Base-by-base conservation (phyloP, 2,329 filamentous ascomycete genomes). In the Colletotrichum sansevieriae region DNA sequence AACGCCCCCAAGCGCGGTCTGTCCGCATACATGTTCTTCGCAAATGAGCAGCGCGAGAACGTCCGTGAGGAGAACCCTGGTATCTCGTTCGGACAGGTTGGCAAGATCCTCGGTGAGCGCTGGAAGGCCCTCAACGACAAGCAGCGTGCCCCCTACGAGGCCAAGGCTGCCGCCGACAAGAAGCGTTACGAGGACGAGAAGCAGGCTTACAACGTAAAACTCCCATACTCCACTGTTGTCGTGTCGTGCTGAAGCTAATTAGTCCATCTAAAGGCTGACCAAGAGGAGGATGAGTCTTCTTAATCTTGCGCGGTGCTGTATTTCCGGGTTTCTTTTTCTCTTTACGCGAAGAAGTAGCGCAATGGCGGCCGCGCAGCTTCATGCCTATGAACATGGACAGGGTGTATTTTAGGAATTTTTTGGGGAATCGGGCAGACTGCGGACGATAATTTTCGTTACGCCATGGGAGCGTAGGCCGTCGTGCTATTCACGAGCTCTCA, bases 1-100 rank as follows among this genome's bases (percentile, higher is more conserved):
- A 98, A 98, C 84, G 95, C 95, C 70, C 96, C 96, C 82, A 99
- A 98, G 94, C 94, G 96, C 84, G 96, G 95, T 87, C 93, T 99
- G 58, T 98, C 96, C 62, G 96, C 96, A 73, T 99, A 99, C 90
- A 99, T 99, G 96, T 98, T 98, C 92, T 99, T 98, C 82, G 96
- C 96, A 90, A 98, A 98, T 80, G 96, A 98, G 85, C 94, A 98
- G 85, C 95, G 96, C 76, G 95, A 98, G 80, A 97, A 96, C 82
- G 96, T 99, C 76, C 94, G 96, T 76, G 94, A 97, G 81, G 95
- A 98, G 84, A 98, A 98, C 88, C 95, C 95, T 44, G 95, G 95
- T 76, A 97, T 98, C 85, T 92, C 92, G 75, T 99, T 99, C 84
- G 96, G 94, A 78, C 95, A 98, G 83, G 95, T 99, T 77, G 96